Conservation (phyloP, 1,139 yeast species). For the Kodamaea arcana region DNA sequence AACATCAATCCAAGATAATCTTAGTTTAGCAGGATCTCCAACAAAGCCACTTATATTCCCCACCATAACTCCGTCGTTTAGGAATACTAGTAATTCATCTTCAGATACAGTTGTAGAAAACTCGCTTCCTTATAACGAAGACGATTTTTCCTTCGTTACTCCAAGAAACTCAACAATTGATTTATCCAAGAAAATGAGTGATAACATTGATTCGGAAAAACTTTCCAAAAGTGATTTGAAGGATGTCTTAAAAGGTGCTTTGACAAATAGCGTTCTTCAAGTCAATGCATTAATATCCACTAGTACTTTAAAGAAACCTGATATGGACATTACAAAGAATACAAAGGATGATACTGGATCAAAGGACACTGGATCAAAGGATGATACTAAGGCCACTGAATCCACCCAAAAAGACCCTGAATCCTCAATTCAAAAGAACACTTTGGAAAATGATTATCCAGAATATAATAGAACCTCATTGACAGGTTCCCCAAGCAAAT, state of each 20-base stretch:
- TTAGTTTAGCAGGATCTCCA: constrained; percentile 26
- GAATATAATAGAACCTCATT: neutral
- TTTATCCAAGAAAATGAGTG: neutral
- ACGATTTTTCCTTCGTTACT: constrained; percentile 31
- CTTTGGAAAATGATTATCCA: neutral
- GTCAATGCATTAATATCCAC: neutral
- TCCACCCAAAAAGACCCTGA: neutral
- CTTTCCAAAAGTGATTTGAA: neutral
- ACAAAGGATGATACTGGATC: too few relatives aligned
- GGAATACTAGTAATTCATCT: constrained; percentile 35
- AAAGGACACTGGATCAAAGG: too few relatives aligned
- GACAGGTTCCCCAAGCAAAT: constrained; percentile 31
- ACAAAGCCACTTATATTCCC: constrained; percentile 34
- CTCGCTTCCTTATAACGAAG: constrained; percentile 11
- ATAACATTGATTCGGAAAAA: too few relatives aligned
- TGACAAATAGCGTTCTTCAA: too few relatives aligned
- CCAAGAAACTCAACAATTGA: constrained; percentile 35
- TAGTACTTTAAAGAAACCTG: neutral
- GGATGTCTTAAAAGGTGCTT: neutral
- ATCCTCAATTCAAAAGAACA: too few relatives aligned
- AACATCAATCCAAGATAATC: constrained; percentile 7
- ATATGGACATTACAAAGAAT: too few relatives aligned
- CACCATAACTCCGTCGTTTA: constrained; percentile 10
- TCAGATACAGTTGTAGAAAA: constrained; percentile 40
- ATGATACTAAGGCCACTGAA: neutral